Evolutionary conservation across 2,329 filamentous ascomycete genomes (phyloP), one percentile per base, ranked within the genome.

Genomic region (Aspergillus sp.): DNA sequence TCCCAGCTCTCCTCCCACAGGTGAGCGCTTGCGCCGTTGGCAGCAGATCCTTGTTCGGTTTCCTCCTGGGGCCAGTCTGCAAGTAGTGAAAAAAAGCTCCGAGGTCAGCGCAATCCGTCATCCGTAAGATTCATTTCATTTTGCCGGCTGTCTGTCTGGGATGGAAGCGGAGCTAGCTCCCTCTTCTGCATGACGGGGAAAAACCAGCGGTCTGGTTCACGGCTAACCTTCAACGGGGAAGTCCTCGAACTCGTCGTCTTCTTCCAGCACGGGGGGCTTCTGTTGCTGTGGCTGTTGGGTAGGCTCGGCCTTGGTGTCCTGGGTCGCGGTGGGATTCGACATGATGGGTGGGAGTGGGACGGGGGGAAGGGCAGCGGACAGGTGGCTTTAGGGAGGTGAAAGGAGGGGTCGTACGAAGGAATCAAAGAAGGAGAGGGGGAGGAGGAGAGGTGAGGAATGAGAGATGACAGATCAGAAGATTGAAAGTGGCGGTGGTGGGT

Each of bases 1-100:
- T 99, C 95, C 95, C 95, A 99, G 84, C 92, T 97, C 84, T 99
- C 95, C 80, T 99, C 95, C 95, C 95, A 99, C 57, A 99, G 83
- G 81, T 98, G 93, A 76, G 88, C 86, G 72, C 88, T 89, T 69
- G 82, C 87, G 63, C 84, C 87, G 63, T 75, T 74, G 57, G 74
- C 65, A 60, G 70, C 58, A 15, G 69, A 58, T 49, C 72, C 66
- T 53, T 76, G 74, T 75, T 97, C 92, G 63, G 91, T 91, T 74
- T 97, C 93, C 74, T 97, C 92, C 77, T 92, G 89, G 56, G 89
- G 84, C 95, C 95, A 99, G 80, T 98, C 95, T 96, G 70, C 13
- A 36, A 36, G 58, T 45, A 15, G 2, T 2, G 2, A 8, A 28
- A 2, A 28, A 32, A 36, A 36, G 32, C 32, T 23, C 41, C 19